These are phyloP conservation scores for Salix arbutifolia DNA, from an alignment of 345 rosid genomes.

Conservation along the genomic window DNA sequence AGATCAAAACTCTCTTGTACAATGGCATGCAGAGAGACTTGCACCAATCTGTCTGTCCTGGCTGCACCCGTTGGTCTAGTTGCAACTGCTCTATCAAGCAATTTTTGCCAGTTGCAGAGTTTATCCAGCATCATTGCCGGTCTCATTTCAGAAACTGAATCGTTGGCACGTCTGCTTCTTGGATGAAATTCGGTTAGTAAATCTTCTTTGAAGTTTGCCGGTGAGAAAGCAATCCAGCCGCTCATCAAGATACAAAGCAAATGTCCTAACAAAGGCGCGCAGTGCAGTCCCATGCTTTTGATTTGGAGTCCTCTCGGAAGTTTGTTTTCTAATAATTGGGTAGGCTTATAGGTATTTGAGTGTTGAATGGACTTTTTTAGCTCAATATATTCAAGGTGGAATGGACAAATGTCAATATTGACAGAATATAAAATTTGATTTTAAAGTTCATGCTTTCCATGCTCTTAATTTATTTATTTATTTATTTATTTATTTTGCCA, in stretches of 20 bases:
- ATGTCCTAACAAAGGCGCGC: slow-evolving; percentile 57
- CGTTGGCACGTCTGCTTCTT: slow-evolving; percentile 14
- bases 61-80: slow-evolving; percentile 63
- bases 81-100: slow-evolving; percentile 67
- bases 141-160: slow-evolving; percentile 53
- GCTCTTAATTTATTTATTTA: too few relatives aligned
- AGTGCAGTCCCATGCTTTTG: slow-evolving; percentile 73
- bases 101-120: slow-evolving; percentile 59
- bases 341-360: too few relatives aligned
- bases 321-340: not conserved
- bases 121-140: slow-evolving; percentile 56
- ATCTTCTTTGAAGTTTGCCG: slow-evolving; percentile 60
- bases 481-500: too few relatives aligned
- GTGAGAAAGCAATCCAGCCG: slow-evolving; percentile 62
- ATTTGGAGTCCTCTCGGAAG: slow-evolving; percentile 62
- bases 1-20: slow-evolving; percentile 75
- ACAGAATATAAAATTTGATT: too few relatives aligned
- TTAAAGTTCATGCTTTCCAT: too few relatives aligned
- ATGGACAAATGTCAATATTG: too few relatives aligned
- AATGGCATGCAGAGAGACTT: slow-evolving; percentile 44
- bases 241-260: slow-evolving; percentile 68
- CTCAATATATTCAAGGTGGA: too few relatives aligned
- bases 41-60: slow-evolving; percentile 46
- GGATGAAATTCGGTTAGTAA: slow-evolving; percentile 15
- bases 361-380: too few relatives aligned